Base-by-base conservation (phyloP, 192 early-diverging fungal genomes). In the Spizellomyces sp. region DNA sequence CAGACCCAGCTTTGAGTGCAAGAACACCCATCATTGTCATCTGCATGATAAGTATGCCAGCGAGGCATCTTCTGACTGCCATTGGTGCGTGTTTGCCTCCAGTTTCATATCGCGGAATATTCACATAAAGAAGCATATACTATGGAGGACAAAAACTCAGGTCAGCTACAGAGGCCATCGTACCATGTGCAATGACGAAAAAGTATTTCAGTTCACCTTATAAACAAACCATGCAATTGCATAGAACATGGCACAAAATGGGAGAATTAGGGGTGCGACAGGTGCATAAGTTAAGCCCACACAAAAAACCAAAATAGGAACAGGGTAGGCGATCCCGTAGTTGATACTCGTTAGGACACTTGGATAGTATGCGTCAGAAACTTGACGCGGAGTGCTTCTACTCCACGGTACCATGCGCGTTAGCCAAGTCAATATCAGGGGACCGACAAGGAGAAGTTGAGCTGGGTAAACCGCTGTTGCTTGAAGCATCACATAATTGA, bases 61-160 rank as follows among this genome's bases (percentile, higher is more conserved):
- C 45, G 36, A 86, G 46, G 41, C 83, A 86, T 8, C 85, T 69
- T n/a, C 76, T 60, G n/a, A 84, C 78, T 14, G 70, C 76, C 73
- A 84, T 75, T 8, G 84, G 77, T 4, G 75, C 77, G 42, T 73
- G 69, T 57, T 66, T 71, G 7, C 85, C 85, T 14, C 74, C 64
- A 0, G 85, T 81, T 76, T 86, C 85, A 61, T 84, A 86, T 6
- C 69, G 63, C 22, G 85, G 85, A 42, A 85, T 67, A 52, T 85
- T 83, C 10, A 85, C 79, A 52, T 86, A 86, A 56, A 86, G 58
- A 15, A 85, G 67, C 45, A 85, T 54, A 66, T 86, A 86, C 76
- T 75, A 22, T 8, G 52, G 5, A 36, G 60, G 41, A 4, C n/a
- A 17, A 62, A 62, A 15, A 36, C 14, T 22, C 15, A 6, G 41